Evolutionary conservation across 2,329 filamentous ascomycete genomes (phyloP), one percentile per base, ranked within the genome.

Genomic region (Didymella pinodella): DNA sequence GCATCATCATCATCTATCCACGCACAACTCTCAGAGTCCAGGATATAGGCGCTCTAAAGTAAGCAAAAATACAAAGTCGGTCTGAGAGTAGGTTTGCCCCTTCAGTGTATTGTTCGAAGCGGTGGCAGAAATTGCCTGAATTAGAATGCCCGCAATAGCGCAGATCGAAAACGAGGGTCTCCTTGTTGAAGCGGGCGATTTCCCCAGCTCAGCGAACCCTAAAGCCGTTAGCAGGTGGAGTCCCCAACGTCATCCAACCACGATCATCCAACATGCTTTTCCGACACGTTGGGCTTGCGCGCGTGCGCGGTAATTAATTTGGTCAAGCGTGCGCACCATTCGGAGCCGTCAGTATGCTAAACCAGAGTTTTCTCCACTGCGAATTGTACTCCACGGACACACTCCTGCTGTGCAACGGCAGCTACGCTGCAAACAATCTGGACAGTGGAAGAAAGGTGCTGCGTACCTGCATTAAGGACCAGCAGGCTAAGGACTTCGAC

Each of bases 291-390:
- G 54, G 54, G 54, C 47, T n/a, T 40, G 55, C 55, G 55, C 55
- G 55, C 38, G 48, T 53, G 55, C 54, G 48, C 55, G 48, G 55
- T 44, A 51, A 57, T 57, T 57, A 52, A 29, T 32, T 41, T 51
- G 43, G 25, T 40, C 25, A 29, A 29, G 45, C 44, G 41, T 47
- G 43, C 25, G 43, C 48, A 38, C 47, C 47, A 48, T 29, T 5
- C 18, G 25, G 22, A 25, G 48, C 36, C 48, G 36, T 18, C 31
- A 28, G 22, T 31, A 52, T 58, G 55, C 36, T 58, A 40, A 47
- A 25, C 55, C 48, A 45, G 36, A 53, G 29, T 48, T 57, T 53
- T 53, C 55, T 48, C 55, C 55, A 58, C 49, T 47, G 20, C 26
- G 48, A 34, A 34, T 34, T 34, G 29, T 7, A 52, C 14, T 29